Base-by-base conservation (phyloP, 805 yeast genomes). In the Nakazawaea laoshanensis region DNA sequence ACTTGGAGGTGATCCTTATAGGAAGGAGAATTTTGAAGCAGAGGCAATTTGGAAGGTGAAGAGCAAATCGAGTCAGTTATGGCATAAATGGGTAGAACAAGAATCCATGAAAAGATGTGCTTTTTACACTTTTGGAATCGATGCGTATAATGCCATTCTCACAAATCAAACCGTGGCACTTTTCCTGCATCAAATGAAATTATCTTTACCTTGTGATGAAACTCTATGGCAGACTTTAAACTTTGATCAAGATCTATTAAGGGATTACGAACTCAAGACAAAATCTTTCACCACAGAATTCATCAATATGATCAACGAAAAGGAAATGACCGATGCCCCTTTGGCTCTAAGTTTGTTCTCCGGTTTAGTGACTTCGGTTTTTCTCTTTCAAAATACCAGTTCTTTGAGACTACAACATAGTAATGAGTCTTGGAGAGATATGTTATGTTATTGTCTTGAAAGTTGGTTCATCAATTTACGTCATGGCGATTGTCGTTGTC, bases 91-190 rank as follows among this genome's bases (percentile, higher is more conserved):
- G 92, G 77, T 82, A 13, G 83, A 80, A 32, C 70, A 73, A 32
- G 94, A 83, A 48, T 67, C 76, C 29, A 63, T 80, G 64, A 83
- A 83, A 48, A 56, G 94, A 35, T 67, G 77, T 1, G 82, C 88
- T 0, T 68, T 27, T 30, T 15, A 21, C 6, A 30, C 38, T 19
- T 30, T 35, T 27, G 20, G 30, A 3, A 5, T 17, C n/a, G 38
- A 35, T 13, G 21, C 38, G 9, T 26, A 14, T 16, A 35, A 30
- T 19, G 34, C 38, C 5, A 26, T 35, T 2, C 19, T 27, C 14
- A 35, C 34, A 3, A 19, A 9, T 13, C 38, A 35, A 14, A 15
- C 29, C 5, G 21, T 35, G 3, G 27, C 31, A 4, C 27, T 35
- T 19, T 64, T 52, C 38, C 57, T 74, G 7, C 80, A 76, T 46